Conservation (phyloP, 208 protist species). For the Acanthamoeba royreba region DNA sequence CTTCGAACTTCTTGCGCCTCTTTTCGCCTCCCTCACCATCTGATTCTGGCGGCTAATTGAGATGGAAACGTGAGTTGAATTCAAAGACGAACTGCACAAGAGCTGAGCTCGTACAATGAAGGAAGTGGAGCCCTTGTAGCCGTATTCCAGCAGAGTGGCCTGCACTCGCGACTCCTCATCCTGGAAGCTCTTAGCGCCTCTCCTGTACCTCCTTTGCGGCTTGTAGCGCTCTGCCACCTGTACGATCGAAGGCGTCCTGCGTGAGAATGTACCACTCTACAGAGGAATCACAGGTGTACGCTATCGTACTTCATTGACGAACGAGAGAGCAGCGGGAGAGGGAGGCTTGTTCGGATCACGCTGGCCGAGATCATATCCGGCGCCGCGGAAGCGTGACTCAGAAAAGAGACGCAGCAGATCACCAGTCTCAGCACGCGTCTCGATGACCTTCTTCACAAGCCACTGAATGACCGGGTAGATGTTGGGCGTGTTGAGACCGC, state of each 20-base stretch:
- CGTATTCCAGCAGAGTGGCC: slow-evolving; percentile 75
- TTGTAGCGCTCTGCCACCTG: slow-evolving; percentile 48
- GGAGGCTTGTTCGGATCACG: background rate
- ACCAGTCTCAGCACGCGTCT: slow-evolving; percentile 79
- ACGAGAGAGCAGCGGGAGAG: background rate
- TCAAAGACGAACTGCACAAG: no score
- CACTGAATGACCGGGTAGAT: slow-evolving; percentile 84
- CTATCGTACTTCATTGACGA: background rate
- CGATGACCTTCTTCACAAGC: slow-evolving; percentile 81
- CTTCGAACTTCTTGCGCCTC: slow-evolving; percentile 18
- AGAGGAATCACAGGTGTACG: no score
- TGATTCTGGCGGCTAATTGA: background rate
- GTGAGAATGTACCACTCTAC: no score
- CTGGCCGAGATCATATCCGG: background rate
- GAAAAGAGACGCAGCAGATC: slow-evolving; percentile 74
- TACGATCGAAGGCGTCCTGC: background rate
- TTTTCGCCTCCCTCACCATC: background rate
- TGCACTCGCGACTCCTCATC: slow-evolving; percentile 48
- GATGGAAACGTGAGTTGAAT: no score
- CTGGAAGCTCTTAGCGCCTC: background rate
- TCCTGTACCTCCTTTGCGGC: slow-evolving; percentile 17
- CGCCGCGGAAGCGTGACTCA: slow-evolving; percentile 70
- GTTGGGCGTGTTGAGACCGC: slow-evolving; percentile 79
- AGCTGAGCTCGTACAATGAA: background rate
- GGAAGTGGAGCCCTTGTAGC: slow-evolving; percentile 37